These are phyloP conservation scores for Triticum monococcum DNA, from an alignment of 176 grass and related monocot species.

Conservation along the genomic window DNA sequence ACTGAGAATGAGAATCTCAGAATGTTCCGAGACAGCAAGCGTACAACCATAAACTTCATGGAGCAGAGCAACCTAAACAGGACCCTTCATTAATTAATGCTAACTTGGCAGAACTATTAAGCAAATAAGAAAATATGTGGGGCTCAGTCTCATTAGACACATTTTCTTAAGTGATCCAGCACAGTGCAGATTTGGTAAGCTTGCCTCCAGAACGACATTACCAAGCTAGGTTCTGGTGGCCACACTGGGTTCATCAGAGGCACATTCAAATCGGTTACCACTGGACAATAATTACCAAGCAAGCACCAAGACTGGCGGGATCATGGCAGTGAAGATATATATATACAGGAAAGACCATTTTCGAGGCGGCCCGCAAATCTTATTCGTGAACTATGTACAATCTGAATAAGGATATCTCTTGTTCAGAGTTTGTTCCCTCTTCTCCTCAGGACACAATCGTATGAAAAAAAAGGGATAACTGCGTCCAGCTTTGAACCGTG, in stretches of 20 bases:
- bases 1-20: conserved; percentile 9
- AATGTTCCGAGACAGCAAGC: conserved; percentile 22
- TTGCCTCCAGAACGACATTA: background rate
- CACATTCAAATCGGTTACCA: too few species aligned
- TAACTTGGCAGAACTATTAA: background rate
- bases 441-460: conserved; percentile 57
- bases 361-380: conserved; percentile 9
- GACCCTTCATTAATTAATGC: background rate
- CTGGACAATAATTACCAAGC: background rate
- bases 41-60: conserved; percentile 21
- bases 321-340: background rate
- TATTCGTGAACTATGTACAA: conserved; percentile 51
- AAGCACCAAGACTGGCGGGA: background rate
- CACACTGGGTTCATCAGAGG: too few species aligned
- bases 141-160: background rate
- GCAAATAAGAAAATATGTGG: background rate
- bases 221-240: too few species aligned
- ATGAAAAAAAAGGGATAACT: conserved; percentile 41
- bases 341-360: conserved; percentile 13
- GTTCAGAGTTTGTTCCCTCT: conserved; percentile 23
- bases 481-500: conserved; percentile 39
- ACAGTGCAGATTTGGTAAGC: background rate
- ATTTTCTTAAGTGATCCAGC: background rate
- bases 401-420: conserved; percentile 30
- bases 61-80: conserved; percentile 53